Base-by-base conservation (phyloP, 2,329 filamentous ascomycete species). In the Lachnellula suecica region DNA sequence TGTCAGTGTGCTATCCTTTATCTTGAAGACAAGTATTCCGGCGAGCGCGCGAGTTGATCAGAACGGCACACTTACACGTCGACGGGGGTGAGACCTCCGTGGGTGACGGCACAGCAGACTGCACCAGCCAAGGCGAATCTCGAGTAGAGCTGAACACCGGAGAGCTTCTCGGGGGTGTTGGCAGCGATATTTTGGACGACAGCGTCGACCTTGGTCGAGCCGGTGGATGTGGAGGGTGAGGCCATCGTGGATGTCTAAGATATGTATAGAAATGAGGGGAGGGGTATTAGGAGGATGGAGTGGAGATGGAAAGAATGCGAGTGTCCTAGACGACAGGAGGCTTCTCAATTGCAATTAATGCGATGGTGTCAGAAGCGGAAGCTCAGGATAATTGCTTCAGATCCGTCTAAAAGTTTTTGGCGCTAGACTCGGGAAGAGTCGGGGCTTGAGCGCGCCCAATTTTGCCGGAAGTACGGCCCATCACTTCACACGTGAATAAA, bases 51-150 rank as follows among this genome's bases (percentile, higher is more conserved):
- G 46, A 44, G 46, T 17, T 15, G 45, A n/a, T 31, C 13, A 23
- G 44, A 19, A 37, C 19, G 20, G 34, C 22, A 52, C 57, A 89
- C 93, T 76, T 94, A 97, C 93, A 99, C 94, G 89, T 99, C 94
- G 75, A 99, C 91, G 71, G 94, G 94, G 66, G 94, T 99, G 68
- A 97, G 86, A 70, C 83, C 88, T 76, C 93, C 94, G 84, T 99
- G 94, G 71, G 94, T 99, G 78, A 97, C 79, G 67, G 92, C 94
- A 78, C 94, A 99, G 87, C 94, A 97, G 81, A 97, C 79, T 68
- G 94, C 94, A 78, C 94, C 94, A 68, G 94, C 92, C 69, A 99
- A 88, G 77, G 94, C 93, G 80, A 97, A 97, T 77, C 91, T 85
- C 68, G 90, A 89, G 87, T 97, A 97, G 67, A 99, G 89, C 56